Percentiles rank a stretch among this genome's conserved stretches.
Conservation (phyloP, 257 asterid species). For the Mentha longifolia region DNA sequence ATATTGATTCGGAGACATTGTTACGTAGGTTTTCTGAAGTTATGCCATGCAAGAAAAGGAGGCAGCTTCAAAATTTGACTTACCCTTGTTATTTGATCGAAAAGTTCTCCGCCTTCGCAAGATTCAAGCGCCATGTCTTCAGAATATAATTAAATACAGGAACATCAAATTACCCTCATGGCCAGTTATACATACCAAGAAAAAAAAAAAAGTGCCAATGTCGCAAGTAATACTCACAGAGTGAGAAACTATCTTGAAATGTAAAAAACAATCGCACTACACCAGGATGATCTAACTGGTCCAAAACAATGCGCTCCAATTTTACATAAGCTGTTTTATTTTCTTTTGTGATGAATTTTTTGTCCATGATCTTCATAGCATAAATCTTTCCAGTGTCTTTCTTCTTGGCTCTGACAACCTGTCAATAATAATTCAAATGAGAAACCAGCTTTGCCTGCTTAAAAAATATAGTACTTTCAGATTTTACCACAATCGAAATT, state of each 20-base stretch:
- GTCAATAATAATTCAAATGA: slow-evolving; percentile 29
- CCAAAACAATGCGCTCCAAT: slow-evolving; percentile 94
- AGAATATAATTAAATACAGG: slow-evolving; percentile 35
- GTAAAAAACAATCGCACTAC: slow-evolving; percentile 85
- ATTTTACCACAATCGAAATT: background rate
- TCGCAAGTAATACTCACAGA: slow-evolving; percentile 66
- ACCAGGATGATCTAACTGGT: slow-evolving; percentile 98
- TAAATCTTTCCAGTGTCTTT: slow-evolving; percentile 82
- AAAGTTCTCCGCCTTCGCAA: slow-evolving; percentile 99
- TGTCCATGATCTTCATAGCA: slow-evolving; percentile 99
- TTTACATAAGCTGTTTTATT: slow-evolving; percentile 98
- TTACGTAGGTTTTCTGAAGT: background rate
- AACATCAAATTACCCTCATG: slow-evolving; percentile 39
- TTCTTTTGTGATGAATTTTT: slow-evolving; percentile 95
- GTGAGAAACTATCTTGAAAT: slow-evolving; percentile 89
- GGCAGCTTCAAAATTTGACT: slow-evolving; percentile 34
- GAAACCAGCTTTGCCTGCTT: slow-evolving; percentile 20
- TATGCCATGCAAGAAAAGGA: background rate
- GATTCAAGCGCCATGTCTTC: slow-evolving; percentile 99
- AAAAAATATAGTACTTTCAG: background rate
- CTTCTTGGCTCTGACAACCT: slow-evolving; percentile 99
- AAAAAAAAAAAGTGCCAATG: slow-evolving; percentile 18
- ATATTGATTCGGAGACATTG: slow-evolving; percentile 14
- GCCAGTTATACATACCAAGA: slow-evolving; percentile 25
- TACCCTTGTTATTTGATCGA: slow-evolving; percentile 95